These are phyloP conservation scores for Primulina tabacum DNA, from an alignment of 257 asterid species.

Conservation along the genomic window DNA sequence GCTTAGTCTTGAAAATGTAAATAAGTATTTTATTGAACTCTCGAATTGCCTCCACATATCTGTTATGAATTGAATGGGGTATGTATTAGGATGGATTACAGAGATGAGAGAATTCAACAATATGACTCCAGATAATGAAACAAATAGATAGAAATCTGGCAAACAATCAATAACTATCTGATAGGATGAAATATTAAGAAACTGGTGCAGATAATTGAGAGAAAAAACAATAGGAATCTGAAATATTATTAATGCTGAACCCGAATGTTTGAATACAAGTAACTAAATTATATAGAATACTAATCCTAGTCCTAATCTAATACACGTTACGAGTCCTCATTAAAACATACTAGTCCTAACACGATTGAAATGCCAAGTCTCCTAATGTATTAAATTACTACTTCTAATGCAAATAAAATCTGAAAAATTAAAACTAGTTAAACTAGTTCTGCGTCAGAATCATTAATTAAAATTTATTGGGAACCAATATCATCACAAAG, in stretches of 20 bases:
- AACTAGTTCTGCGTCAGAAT: too few species aligned
- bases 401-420: too few species aligned
- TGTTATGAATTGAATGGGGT: conserved; percentile 24
- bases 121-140: background rate
- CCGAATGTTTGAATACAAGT: background rate
- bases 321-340: too few species aligned
- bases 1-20: conserved; percentile 86
- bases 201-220: background rate
- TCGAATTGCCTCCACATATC: conserved; percentile 84
- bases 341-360: too few species aligned
- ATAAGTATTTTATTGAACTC: conserved; percentile 83
- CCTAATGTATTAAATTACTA: too few species aligned
- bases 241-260: background rate
- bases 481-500: background rate
- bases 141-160: background rate
- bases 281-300: background rate
- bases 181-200: too few species aligned
- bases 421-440: too few species aligned
- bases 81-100: conserved; percentile 9
- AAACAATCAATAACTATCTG: background rate
- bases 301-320: too few species aligned
- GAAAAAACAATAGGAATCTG: background rate
- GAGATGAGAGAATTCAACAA: background rate
- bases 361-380: too few species aligned
- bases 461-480: too few species aligned